Conservation (phyloP, 2,329 filamentous ascomycete species). For the Colletotrichum camelliae region DNA sequence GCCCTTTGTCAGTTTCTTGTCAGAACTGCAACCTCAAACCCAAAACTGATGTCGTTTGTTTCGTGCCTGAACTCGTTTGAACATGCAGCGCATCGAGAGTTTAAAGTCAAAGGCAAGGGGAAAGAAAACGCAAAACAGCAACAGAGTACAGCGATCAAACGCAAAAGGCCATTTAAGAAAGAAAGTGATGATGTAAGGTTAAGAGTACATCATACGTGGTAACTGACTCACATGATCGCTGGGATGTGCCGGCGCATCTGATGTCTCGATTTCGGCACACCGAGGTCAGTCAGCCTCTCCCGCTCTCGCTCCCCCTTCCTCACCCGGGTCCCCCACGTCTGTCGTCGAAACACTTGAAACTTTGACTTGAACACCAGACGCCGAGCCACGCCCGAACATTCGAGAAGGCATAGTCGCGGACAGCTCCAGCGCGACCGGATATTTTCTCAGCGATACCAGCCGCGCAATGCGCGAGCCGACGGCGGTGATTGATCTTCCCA, state of each 20-base stretch:
- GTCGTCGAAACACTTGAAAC: conserved; percentile 16
- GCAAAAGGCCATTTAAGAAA: not conserved
- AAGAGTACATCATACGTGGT: not conserved
- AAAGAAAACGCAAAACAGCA: not conserved
- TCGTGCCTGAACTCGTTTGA: not conserved
- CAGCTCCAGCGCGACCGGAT: not conserved
- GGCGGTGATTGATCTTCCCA: not conserved
- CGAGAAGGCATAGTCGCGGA: not conserved
- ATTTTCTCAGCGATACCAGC: not conserved
- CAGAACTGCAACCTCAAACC: not conserved
- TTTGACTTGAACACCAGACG: not conserved
- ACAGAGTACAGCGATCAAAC: not conserved
- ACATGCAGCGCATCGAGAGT: not conserved
- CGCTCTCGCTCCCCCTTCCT: not conserved
- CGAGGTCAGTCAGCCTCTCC: not conserved
- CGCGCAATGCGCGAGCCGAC: not conserved
- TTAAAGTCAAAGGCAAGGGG: not conserved
- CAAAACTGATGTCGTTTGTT: not conserved
- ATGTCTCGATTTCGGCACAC: not conserved
- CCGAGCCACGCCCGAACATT: not conserved
- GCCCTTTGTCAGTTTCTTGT: conserved; percentile 1
- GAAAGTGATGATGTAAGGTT: not conserved
- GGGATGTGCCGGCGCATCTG: not conserved
- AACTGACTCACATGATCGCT: not conserved
- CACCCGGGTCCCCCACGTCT: not conserved